Conservation (phyloP, 208 protist genomes). For the Leishmania martiniquensis region DNA sequence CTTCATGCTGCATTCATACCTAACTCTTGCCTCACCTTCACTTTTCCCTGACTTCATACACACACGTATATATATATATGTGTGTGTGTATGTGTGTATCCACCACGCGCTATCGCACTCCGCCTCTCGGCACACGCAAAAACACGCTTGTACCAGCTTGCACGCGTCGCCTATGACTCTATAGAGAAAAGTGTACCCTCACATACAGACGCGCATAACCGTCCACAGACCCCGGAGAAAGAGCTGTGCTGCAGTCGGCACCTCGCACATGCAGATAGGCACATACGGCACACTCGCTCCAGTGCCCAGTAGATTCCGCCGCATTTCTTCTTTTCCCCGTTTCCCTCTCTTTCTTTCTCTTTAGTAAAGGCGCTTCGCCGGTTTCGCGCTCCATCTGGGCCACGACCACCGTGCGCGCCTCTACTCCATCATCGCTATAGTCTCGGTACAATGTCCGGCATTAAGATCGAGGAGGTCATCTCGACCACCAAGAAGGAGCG, state of each 20-base stretch:
- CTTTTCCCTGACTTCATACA: neutral
- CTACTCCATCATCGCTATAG: neutral
- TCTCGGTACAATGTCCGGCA: conserved; percentile 67
- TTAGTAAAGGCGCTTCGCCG: neutral
- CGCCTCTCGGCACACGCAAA: neutral
- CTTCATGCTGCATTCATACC: neutral
- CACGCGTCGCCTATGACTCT: neutral
- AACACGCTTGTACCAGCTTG: neutral
- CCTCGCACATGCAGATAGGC: too few species aligned
- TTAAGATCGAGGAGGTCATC: conserved; percentile 97
- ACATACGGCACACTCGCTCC: neutral
- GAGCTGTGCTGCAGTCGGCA: neutral
- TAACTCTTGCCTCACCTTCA: neutral
- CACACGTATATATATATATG: neutral
- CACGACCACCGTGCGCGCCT: neutral
- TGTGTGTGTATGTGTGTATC: too few species aligned
- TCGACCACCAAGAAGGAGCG: conserved; percentile 97
- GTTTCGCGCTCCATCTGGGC: neutral
- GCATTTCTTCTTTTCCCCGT: neutral
- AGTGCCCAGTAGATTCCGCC: neutral
- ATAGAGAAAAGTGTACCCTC: neutral
- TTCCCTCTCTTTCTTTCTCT: neutral
- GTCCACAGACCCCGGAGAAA: neutral
- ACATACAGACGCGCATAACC: neutral
- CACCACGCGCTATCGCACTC: too few species aligned